Evolutionary conservation across 805 yeast species (phyloP), one percentile per base, ranked within the genome.

Genomic region (Myxozyma kluyveri): DNA sequence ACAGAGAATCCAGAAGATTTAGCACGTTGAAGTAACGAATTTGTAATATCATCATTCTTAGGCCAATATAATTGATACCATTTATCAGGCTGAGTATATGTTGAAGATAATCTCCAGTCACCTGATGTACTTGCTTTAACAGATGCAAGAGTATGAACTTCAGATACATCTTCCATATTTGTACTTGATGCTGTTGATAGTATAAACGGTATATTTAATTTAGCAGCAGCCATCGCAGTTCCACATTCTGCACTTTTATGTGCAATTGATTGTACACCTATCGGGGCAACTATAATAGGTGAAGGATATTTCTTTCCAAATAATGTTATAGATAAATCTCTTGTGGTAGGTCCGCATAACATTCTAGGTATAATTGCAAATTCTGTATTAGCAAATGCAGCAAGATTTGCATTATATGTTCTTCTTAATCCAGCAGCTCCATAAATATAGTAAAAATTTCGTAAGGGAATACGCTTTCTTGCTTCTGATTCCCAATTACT

Each of bases 191-290:
- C 67, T 3, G 67, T 60, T 37, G 64, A 54, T 39, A 62, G 55
- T 18, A 64, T 56, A 47, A 63, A 64, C 21, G 67, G 66, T 7
- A 64, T 57, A 42, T 60, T 52, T 43, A 61, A 54, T 24, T 50
- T 33, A 9, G 60, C 62, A 19, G 65, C 66, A 1, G 67, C 67
- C 12, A 49, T 47, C 3, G 66, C 63, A 12, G 60, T 52, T 4
- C 63, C 67, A n/a, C 49, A 19, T 39, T 64, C 67, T 2, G 61
- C 67, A 7, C 62, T 62, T 12, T 56, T 52, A 48, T 64, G 59
- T 26, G 57, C 63, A 19, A 63, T 57, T 4, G 54, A 39, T 37
- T 64, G 67, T 27, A 64, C 67, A 1, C 67, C 67, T 19, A 64
- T 49, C 7, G 67, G 67, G 4, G 63, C 66, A 21, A 59, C 39